Conservation (phyloP, 2,329 filamentous ascomycete genomes). For the Diaporthe sp. region DNA sequence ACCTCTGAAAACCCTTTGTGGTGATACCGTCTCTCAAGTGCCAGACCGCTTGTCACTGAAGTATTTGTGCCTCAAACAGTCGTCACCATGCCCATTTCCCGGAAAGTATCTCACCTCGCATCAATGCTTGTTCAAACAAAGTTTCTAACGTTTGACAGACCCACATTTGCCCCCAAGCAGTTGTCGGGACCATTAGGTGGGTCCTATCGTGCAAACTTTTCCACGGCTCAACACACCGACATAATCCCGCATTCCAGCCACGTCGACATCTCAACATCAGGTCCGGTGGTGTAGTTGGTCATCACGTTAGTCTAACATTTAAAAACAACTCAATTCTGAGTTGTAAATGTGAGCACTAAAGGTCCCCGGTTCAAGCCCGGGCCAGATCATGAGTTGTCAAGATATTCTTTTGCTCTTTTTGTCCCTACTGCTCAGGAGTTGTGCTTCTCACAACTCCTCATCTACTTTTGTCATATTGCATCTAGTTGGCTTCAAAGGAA, state of each 20-base stretch:
- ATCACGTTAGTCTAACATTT: conserved; percentile 38
- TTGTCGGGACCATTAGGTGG: neutral
- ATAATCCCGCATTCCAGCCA: neutral
- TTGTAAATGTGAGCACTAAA: conserved; percentile 21
- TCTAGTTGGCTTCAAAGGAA: too few species aligned
- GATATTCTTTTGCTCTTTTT: neutral
- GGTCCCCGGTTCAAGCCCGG: conserved; percentile 37
- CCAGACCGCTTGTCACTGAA: neutral
- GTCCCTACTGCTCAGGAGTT: too few species aligned
- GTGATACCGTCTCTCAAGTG: too few species aligned
- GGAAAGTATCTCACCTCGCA: neutral
- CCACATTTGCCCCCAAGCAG: neutral
- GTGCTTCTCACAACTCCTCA: too few species aligned
- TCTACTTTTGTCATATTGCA: too few species aligned
- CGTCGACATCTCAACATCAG: conserved; percentile 8
- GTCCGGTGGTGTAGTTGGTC: conserved; percentile 38
- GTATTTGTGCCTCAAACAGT: too few species aligned
- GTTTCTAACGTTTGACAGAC: neutral
- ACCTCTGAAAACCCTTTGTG: too few species aligned
- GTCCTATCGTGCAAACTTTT: neutral
- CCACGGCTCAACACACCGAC: neutral
- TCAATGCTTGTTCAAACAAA: too few species aligned
- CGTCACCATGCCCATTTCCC: neutral
- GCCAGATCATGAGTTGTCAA: conserved; percentile 22
- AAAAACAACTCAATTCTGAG: neutral